Evolutionary conservation across 805 yeast genomes (phyloP).

Genomic region (Sugiyamaella floridensis): DNA sequence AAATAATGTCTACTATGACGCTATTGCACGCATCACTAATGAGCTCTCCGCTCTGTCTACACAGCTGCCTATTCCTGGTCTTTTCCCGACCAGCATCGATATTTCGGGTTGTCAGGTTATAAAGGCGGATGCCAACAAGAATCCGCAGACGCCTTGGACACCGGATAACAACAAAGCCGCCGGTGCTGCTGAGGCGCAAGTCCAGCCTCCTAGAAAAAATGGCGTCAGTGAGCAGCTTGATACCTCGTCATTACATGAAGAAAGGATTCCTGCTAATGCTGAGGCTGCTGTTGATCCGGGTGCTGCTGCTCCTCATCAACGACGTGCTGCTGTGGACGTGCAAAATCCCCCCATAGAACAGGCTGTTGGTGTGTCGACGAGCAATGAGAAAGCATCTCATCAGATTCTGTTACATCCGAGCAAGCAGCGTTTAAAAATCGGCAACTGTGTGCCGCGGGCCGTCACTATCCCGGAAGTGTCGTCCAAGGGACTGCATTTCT

Average conservation of each 20-base stretch:
- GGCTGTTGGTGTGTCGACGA: background rate
- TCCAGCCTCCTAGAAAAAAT: background rate
- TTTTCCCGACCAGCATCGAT: slow-evolving; percentile 42
- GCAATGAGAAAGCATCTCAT: background rate
- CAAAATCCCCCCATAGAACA: background rate
- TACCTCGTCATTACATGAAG: too few relatives aligned
- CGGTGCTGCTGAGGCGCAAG: background rate
- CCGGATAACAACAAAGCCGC: too few relatives aligned
- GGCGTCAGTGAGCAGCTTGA: background rate
- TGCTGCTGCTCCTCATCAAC: background rate
- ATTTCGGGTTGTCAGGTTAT: slow-evolving; percentile 42
- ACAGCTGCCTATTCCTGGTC: slow-evolving; percentile 34
- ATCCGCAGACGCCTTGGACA: too few relatives aligned
- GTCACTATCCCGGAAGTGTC: background rate
- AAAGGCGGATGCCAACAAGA: too few relatives aligned
- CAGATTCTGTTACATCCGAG: background rate
- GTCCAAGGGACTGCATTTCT: slow-evolving; percentile 15
- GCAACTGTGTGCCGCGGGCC: background rate
- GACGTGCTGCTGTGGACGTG: too few relatives aligned
- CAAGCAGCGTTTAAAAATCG: background rate
- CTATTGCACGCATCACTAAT: slow-evolving; percentile 40
- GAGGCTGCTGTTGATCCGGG: background rate
- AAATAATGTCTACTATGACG: slow-evolving; percentile 43
- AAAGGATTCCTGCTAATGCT: too few relatives aligned
- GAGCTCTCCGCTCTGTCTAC: slow-evolving; percentile 31